Base-by-base conservation (phyloP, 2,329 filamentous ascomycete species). In the Westerdykella aurantiaca region DNA sequence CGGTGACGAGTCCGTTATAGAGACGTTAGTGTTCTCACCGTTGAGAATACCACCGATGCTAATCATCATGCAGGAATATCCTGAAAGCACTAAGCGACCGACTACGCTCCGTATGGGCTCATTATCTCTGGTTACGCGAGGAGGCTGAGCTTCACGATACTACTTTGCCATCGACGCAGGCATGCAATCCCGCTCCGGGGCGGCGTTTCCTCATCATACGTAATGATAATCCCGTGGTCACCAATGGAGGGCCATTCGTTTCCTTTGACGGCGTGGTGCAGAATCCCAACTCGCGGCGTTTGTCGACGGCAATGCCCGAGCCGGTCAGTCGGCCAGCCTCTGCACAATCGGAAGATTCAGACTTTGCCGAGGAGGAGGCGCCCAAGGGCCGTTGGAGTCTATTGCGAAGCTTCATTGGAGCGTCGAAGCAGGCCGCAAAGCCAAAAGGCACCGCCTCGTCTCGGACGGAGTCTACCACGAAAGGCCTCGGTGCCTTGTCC, bases 201-300 rank as follows among this genome's bases (percentile, higher is more conserved):
- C 87, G 91, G 58, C 79, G 86, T 48, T 86, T 96, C 48, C 80
- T 95, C 67, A 95, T 96, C 56, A 85, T 95, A 52, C 83, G 88
- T 45, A 90, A 86, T 50, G 89, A 95, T 63, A 79, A 76, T 50
- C 74, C 76, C 45, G 60, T 78, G 38, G 70, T 74, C 13, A 71
- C 76, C 29, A 72, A 75, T 39, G 67, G 69, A 39, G 69, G 73
- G 42, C 69, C 80, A 13, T 82, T 83, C 53, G 70, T 83, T 37
- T 79, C 80, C 0, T 83, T 84, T 51, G 81, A 85, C 49, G 78
- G 78, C n/a, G 72, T 82, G 23, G 66, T 79, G 18, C 64, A 67
- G 38, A 62, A 61, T 14, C 53, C 63, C 2, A 47, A 55, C 64
- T 72, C 42, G 60, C 54, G 53, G 38, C 56, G 61, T 29, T 51